Evolutionary conservation across 73 alveolate species (phyloP), one percentile per base, ranked within the genome.

Genomic region (Stentor coeruleus): DNA sequence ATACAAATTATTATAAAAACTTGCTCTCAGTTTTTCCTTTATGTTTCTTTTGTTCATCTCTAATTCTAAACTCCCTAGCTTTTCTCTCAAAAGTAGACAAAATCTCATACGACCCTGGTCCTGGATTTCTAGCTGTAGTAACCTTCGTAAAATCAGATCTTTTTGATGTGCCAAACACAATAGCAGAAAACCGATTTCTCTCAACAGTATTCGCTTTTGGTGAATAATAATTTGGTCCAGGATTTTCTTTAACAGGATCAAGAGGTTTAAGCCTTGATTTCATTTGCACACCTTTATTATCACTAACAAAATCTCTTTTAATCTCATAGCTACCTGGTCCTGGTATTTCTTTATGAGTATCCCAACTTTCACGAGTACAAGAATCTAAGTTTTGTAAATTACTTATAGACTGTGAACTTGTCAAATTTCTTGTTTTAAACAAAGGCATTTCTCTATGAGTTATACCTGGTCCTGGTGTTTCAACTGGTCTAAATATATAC

Each of bases 371-470:
- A 20, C 73, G 15, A 1, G 35, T 31, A 2, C 35, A 1, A 20
- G 15, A n/a, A 20, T 57, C 73, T 57, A 31, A 57, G 28, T 57
- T 57, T 57, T 20, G 28, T 57, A n/a, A 20, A 20, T 57, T 57
- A 57, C 28, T 57, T 20, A 57, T 57, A 57, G 73, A 31, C 73
- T 31, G 35, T 57, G 73, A 57, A n/a, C 73, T 57, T 57, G 73
- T 20, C 15, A 57, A 57, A 20, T 20, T 20, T 20, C 28, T 57
- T 2, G 73, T 20, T 31, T 57, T 57, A 2, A 31, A 31, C 0
- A n/a, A n/a, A n/a, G n/a, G n/a, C n/a, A n/a, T n/a, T n/a, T n/a
- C n/a, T n/a, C n/a, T n/a, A n/a, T 57, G 35, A 57, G 15, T 20
- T 0, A 31, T 31, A 57, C 28, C 28, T 0, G 73, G 73, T 20